These are phyloP conservation scores for Cladophialophora yegresii DNA, from an alignment of 2,329 filamentous ascomycete genomes.

Conservation along the genomic window DNA sequence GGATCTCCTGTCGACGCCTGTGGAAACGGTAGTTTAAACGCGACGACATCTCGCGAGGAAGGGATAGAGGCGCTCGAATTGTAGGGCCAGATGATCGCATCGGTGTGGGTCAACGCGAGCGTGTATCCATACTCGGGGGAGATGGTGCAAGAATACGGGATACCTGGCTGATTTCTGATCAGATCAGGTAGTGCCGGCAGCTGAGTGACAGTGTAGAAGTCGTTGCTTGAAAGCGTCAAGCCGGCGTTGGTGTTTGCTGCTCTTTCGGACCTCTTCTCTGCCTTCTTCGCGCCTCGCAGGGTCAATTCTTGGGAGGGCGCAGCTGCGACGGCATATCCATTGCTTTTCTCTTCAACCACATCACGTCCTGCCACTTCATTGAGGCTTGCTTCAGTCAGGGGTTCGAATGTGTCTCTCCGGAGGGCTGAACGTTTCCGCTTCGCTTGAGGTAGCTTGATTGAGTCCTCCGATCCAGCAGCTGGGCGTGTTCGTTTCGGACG, in stretches of 20 bases:
- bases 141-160: conserved; percentile 63
- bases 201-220: conserved; percentile 81
- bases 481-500: conserved; percentile 39
- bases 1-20: conserved; percentile 68
- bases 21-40: conserved; percentile 74
- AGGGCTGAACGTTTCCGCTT: conserved; percentile 52
- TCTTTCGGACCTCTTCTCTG: conserved; percentile 40
- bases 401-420: conserved; percentile 42
- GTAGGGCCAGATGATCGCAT: conserved; percentile 91
- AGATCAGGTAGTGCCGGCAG: conserved; percentile 79
- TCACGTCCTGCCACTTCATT: conserved; percentile 37
- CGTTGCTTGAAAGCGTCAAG: conserved; percentile 66
- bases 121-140: conserved; percentile 70
- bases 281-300: conserved; percentile 44
- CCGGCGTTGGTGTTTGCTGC: conserved; percentile 38
- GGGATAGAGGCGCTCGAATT: conserved; percentile 59
- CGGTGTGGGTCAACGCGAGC: conserved; percentile 74
- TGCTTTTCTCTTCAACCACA: conserved; percentile 32
- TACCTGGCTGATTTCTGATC: conserved; percentile 64
- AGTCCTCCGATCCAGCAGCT: conserved; percentile 46
- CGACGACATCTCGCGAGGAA: conserved; percentile 71
- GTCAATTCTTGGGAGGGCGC: conserved; percentile 42
- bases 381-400: conserved; percentile 33
- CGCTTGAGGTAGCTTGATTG: conserved; percentile 48
- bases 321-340: conserved; percentile 28